Evolutionary conservation across 1,139 yeast species (phyloP).

Genomic region (Pichia sp.): DNA sequence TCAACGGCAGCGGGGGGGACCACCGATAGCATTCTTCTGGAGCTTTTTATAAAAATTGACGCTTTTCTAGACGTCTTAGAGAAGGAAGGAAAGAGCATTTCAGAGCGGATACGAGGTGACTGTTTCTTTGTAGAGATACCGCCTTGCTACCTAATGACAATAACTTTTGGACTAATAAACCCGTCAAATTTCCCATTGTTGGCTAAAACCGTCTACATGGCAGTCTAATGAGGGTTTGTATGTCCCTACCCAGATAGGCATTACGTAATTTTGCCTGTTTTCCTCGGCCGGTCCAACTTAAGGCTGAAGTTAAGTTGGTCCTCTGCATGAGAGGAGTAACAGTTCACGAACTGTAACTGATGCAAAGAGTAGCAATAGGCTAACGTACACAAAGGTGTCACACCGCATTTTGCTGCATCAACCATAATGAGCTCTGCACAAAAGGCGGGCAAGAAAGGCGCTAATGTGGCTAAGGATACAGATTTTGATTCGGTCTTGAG

Average conservation of each 20-base stretch:
- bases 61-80: background rate
- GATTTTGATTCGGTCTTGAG: constrained; percentile 25
- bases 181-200: no score
- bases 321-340: background rate
- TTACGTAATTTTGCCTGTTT: background rate
- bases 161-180: no score
- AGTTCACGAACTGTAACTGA: no score
- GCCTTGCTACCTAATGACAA: no score
- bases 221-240: no score
- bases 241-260: no score
- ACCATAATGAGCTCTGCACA: background rate
- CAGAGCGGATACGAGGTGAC: no score
- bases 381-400: background rate
- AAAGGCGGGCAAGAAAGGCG: constrained; percentile 9
- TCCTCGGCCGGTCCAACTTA: background rate
- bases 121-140: no score
- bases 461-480: constrained; percentile 2
- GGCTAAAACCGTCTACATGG: no score
- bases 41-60: background rate
- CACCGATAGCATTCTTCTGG: constrained; percentile 8
- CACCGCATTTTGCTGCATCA: background rate
- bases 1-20: constrained; percentile 25
- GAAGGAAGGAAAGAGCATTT: background rate
- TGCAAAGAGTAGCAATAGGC: no score
- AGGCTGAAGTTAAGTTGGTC: background rate